These are phyloP conservation scores for Fomitopsis pulvina DNA, from an alignment of 768 basidiomycete species.

Conservation along the genomic window DNA sequence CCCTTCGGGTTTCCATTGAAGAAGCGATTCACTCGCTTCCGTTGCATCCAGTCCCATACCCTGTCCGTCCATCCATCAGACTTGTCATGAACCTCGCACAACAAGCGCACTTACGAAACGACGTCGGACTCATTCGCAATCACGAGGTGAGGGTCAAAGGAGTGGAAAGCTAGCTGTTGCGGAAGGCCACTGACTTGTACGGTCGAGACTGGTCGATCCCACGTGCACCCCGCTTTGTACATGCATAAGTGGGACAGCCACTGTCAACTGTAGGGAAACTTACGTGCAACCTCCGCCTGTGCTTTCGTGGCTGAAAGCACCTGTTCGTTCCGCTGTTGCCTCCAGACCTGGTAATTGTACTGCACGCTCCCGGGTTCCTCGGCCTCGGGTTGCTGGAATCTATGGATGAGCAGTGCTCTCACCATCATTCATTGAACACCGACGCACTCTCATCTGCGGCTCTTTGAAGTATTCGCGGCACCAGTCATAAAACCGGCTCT, in stretches of 20 bases:
- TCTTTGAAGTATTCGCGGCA: constrained; percentile 96
- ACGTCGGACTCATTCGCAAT: constrained; percentile 82
- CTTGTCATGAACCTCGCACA: background rate
- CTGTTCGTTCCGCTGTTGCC: constrained; percentile 84
- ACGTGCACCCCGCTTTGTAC: constrained; percentile 47
- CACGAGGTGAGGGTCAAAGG: constrained; percentile 85
- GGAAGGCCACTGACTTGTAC: constrained; percentile 56
- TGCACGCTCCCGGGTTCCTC: constrained; percentile 93
- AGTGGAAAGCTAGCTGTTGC: constrained; percentile 80
- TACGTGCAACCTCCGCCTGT: constrained; percentile 73
- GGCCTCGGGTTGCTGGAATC: constrained; percentile 76
- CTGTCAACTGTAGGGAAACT: constrained; percentile 20
- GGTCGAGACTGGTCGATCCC: constrained; percentile 69
- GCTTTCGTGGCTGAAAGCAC: constrained; percentile 61
- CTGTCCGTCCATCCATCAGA: constrained; percentile 33
- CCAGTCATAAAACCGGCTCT: constrained; percentile 93
- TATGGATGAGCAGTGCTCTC: constrained; percentile 7
- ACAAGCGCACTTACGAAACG: constrained; percentile 53
- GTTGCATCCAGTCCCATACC: constrained; percentile 91
- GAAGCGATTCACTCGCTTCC: constrained; percentile 74
- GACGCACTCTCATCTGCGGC: constrained; percentile 91
- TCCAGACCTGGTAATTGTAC: constrained; percentile 95
- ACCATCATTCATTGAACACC: too few species aligned
- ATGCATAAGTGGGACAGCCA: background rate
- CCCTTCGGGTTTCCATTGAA: constrained; percentile 82